phyloP scores from a whole-genome alignment of 495 filamentous ascomycete species.

The Hypoxylon lienhwacheense region DNA sequence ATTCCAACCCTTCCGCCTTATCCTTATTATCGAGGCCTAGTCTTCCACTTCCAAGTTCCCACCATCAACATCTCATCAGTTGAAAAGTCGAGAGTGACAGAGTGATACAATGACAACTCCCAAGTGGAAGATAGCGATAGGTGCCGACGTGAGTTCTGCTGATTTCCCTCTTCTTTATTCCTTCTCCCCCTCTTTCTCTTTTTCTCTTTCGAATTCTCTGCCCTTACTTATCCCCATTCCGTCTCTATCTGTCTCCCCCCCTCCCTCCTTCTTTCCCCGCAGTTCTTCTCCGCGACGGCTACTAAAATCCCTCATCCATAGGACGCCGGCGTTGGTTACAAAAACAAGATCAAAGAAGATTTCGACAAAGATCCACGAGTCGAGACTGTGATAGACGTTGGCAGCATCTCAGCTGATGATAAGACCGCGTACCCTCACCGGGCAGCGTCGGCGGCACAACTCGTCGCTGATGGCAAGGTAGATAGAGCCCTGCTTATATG shows the following conservation, averaged over 20 bases:
- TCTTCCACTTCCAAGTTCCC: too few species aligned
- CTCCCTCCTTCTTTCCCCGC: neutral
- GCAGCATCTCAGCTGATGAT: conserved; percentile 57
- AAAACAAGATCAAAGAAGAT: conserved; percentile 73
- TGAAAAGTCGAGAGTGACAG: neutral
- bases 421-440: conserved; percentile 84
- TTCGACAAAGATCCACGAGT: conserved; percentile 70
- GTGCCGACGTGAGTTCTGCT: conserved; percentile 50
- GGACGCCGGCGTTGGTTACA: conserved; percentile 78
- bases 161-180: conserved; percentile 13
- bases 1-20: too few species aligned
- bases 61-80: too few species aligned
- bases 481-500: conserved; percentile 86
- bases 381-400: conserved; percentile 68
- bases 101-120: conserved; percentile 40
- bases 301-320: conserved; percentile 37
- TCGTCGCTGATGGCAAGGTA: conserved; percentile 66
- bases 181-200: neutral
- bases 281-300: conserved; percentile 12
- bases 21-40: too few species aligned
- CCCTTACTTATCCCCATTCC: neutral
- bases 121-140: conserved; percentile 52
- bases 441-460: conserved; percentile 68
- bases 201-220: neutral
- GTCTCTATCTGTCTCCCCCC: neutral